Evolutionary conservation across 768 basidiomycete genomes (phyloP).

Genomic region (Amanita rimosa): DNA sequence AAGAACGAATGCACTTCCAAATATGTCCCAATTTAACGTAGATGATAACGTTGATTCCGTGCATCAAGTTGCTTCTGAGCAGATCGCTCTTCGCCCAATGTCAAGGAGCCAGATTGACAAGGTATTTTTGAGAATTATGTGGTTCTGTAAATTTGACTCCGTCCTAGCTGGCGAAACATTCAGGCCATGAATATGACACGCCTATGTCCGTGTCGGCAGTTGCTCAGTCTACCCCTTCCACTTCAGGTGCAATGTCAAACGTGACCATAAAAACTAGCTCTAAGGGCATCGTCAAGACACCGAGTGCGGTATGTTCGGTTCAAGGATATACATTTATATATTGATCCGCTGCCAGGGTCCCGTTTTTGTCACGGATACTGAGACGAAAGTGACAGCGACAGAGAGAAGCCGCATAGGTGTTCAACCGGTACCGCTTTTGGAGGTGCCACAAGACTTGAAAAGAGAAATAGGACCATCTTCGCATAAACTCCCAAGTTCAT

Average conservation of each 20-base stretch:
- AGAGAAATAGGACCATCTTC: neutral
- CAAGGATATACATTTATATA: neutral
- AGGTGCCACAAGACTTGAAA: neutral
- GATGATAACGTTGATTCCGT: neutral
- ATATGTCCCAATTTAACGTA: neutral
- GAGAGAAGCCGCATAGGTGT: neutral
- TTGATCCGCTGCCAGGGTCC: neutral
- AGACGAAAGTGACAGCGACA: neutral
- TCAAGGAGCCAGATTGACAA: neutral
- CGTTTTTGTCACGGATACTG: neutral
- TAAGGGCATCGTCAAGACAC: neutral
- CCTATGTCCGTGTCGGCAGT: neutral
- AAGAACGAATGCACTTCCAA: neutral
- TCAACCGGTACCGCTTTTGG: neutral
- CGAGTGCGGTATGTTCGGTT: neutral
- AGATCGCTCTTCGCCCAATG: neutral
- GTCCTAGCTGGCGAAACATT: neutral
- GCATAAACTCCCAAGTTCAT: neutral
- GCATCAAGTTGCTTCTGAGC: neutral
- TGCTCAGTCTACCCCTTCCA: neutral
- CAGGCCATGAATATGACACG: neutral
- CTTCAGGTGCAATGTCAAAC: neutral
- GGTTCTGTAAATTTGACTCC: neutral
- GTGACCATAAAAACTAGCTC: neutral
- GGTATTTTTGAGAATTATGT: neutral